Base-by-base conservation (phyloP, 805 yeast genomes). In the Jamesozyma hellenica region DNA sequence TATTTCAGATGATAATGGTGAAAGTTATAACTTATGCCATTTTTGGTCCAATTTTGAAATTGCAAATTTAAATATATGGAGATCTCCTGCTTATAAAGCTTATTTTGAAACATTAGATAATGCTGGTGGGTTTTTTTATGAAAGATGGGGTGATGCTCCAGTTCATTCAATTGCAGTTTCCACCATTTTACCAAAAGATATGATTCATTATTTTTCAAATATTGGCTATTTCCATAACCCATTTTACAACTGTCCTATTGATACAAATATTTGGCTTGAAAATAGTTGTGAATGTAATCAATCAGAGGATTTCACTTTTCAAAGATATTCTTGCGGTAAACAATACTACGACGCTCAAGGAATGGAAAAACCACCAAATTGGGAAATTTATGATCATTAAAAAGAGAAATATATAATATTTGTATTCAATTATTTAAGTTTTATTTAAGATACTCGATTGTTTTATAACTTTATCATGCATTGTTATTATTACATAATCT, bases 101-200 rank as follows among this genome's bases (percentile, higher is more conserved):
- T 81, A 71, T 61, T 82, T 82, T 54, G 65, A 79, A 16, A 63
- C 64, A 53, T 64, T 82, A 33, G 94, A 82, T 55, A 42, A 58
- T 35, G 57, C 72, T 2, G 92, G 92, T 40, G 94, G 92, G 1
- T 82, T 82, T 56, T 82, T 74, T 57, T 81, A 82, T 54, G 90
- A 84, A 62, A 69, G 95, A 47, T 85, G 94, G 94, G 95, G 95
- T 13, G 95, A 84, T 61, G 94, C 94, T 0, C 94, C 94, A 2
- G 72, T 83, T 14, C 94, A 83, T 61, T 73, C 90, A 10, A 34
- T 34, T 9, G 36, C 36, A 23, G 82, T 75, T 2, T 63, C 85
- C 2, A 60, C 78, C 32, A 68, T 81, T 52, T 58, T 78, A 36
- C 68, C 74, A 42, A 66, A 67, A 49, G 60, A 64, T 28, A 71